Percentiles rank a stretch among this genome's conserved stretches.
phyloP scores from a whole-genome alignment of 345 rosid genomes.

The Luvunga scandens region DNA sequence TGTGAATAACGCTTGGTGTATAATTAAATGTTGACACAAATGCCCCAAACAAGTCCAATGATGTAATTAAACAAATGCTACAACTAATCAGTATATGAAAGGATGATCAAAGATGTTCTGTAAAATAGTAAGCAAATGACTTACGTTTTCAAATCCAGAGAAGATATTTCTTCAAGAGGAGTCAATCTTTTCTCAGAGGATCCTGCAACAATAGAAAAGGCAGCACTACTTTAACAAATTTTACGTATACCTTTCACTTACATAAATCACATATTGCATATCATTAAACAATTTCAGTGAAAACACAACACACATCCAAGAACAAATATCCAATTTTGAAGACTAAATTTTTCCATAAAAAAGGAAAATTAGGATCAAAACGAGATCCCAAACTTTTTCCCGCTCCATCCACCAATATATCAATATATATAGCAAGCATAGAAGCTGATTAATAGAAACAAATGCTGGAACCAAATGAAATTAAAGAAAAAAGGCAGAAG shows the following conservation, averaged over 20 bases:
- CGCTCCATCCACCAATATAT: no score
- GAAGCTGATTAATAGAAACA: neutral
- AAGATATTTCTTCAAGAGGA: conserved; percentile 57
- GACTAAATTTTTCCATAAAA: neutral
- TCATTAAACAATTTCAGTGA: neutral
- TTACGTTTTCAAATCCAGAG: conserved; percentile 75
- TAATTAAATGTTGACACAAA: neutral
- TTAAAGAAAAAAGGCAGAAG: neutral
- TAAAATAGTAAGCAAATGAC: conserved; percentile 18
- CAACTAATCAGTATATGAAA: neutral
- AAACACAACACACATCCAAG: neutral
- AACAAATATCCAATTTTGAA: neutral
- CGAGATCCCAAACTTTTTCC: neutral
- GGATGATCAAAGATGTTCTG: neutral
- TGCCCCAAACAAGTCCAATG: neutral
- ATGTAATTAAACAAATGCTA: neutral
- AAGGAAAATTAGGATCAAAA: neutral
- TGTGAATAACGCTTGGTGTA: neutral
- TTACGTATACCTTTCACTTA: neutral
- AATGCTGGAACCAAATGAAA: neutral
- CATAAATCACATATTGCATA: neutral
- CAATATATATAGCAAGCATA: no score
- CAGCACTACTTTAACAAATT: neutral
- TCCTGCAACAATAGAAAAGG: conserved; percentile 41
- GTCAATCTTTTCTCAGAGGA: conserved; percentile 54